These are phyloP conservation scores for Trametes sp. DNA, from an alignment of 1,284 basidiomycete genomes.

Conservation along the genomic window DNA sequence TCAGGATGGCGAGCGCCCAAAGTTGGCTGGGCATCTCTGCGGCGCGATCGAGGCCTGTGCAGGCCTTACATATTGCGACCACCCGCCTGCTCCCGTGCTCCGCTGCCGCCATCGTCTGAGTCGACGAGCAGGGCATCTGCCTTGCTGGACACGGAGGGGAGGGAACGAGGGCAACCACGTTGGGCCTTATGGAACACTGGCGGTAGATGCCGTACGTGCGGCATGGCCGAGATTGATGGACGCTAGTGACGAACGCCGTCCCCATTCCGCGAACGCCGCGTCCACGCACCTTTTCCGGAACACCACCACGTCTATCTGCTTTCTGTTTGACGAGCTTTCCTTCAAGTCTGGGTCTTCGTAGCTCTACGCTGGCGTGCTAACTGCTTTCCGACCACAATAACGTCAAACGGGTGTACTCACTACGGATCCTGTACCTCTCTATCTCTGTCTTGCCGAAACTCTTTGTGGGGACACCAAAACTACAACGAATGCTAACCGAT, in stretches of 20 bases:
- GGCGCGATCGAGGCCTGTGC: constrained; percentile 7
- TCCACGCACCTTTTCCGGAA: background rate
- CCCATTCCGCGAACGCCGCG: background rate
- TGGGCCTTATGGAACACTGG: background rate
- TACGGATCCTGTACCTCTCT: too few relatives aligned
- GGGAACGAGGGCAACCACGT: background rate
- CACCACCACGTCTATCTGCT: too few relatives aligned
- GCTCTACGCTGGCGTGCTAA: too few relatives aligned
- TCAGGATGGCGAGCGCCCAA: background rate
- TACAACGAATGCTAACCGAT: too few relatives aligned
- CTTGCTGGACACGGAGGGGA: background rate
- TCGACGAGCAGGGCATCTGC: background rate
- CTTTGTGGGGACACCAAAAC: background rate
- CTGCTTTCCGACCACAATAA: too few relatives aligned
- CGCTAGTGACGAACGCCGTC: background rate
- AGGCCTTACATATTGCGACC: background rate
- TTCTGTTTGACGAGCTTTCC: background rate
- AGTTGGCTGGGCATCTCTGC: background rate
- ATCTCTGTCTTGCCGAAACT: too few relatives aligned
- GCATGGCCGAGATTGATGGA: background rate
- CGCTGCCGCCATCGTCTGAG: background rate
- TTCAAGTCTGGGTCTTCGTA: too few relatives aligned
- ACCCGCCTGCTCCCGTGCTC: background rate
- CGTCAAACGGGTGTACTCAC: too few relatives aligned
- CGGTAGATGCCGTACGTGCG: constrained; percentile 5